These are phyloP conservation scores for Trichoderma atroviride DNA, from an alignment of 2,329 filamentous ascomycete species.

Conservation along the genomic window DNA sequence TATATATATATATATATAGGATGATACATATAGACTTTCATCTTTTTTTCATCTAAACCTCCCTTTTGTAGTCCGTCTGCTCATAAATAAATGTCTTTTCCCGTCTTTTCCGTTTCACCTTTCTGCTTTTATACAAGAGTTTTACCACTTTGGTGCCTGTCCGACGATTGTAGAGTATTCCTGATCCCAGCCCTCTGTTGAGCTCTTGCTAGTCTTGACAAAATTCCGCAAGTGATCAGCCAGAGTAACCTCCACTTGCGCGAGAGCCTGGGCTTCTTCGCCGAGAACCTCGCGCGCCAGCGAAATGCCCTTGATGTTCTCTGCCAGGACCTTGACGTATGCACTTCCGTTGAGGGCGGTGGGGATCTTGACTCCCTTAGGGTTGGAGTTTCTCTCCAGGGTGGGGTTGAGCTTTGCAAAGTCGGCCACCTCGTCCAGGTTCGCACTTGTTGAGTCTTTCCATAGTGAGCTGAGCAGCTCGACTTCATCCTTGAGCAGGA, in stretches of 20 bases:
- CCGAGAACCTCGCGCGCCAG: conserved; percentile 48
- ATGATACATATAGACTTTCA: conserved; percentile 31
- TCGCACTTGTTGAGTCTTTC: conserved; percentile 29
- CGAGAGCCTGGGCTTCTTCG: conserved; percentile 38
- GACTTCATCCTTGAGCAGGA: conserved; percentile 37
- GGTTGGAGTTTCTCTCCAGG: conserved; percentile 22
- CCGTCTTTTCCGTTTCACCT: neutral
- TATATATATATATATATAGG: conserved; percentile 33
- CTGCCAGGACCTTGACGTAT: conserved; percentile 36
- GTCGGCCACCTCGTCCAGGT: conserved; percentile 32
- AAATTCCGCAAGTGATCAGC: conserved; percentile 42
- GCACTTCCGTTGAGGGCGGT: conserved; percentile 33
- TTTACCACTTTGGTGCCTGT: conserved; percentile 36
- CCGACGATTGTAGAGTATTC: conserved; percentile 37
- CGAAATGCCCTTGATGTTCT: conserved; percentile 48
- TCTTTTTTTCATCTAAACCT: neutral
- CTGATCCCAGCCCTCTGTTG: conserved; percentile 31
- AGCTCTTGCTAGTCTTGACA: conserved; percentile 29
- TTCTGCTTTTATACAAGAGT: neutral
- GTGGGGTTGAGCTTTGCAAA: conserved; percentile 34
- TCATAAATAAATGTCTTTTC: neutral
- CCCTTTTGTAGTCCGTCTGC: neutral
- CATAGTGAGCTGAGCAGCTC: conserved; percentile 36
- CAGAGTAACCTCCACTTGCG: conserved; percentile 44
- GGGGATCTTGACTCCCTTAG: conserved; percentile 20